Conservation (phyloP, 2,329 filamentous ascomycete genomes). For the Trichoderma sp. region DNA sequence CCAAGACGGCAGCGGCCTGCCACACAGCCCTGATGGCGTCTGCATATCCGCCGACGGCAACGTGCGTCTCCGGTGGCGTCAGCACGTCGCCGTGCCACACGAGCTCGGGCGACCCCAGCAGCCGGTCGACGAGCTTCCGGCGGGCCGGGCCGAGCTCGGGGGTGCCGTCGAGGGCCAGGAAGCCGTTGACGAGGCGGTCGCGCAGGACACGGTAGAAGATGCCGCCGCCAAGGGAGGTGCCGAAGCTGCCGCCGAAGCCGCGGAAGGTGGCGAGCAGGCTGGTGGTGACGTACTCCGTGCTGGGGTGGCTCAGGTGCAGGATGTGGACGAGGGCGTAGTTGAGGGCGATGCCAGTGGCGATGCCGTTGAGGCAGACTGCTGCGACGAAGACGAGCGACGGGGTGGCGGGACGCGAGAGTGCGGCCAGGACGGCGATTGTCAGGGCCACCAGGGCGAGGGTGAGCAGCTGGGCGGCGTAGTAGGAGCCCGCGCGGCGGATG, state of each 20-base stretch:
- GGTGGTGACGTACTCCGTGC: constrained; percentile 71
- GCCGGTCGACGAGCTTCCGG: constrained; percentile 41
- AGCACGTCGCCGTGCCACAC: constrained; percentile 44
- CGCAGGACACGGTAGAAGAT: constrained; percentile 64
- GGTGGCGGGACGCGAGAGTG: constrained; percentile 44
- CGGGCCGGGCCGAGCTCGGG: constrained; percentile 33
- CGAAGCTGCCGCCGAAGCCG: constrained; percentile 77
- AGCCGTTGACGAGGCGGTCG: constrained; percentile 53
- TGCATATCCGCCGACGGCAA: constrained; percentile 50
- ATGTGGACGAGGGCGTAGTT: constrained; percentile 82
- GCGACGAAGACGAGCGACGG: constrained; percentile 47
- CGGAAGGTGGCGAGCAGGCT: constrained; percentile 76
- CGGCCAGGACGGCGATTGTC: constrained; percentile 55
- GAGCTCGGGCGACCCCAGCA: constrained; percentile 50
- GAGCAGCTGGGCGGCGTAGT: constrained; percentile 62
- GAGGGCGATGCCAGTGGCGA: constrained; percentile 67
- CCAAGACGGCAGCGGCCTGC: constrained; percentile 44
- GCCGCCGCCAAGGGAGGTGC: constrained; percentile 74
- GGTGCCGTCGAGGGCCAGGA: constrained; percentile 45
- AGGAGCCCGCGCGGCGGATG: constrained; percentile 68
- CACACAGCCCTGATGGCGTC: constrained; percentile 46
- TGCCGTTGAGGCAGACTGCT: constrained; percentile 66
- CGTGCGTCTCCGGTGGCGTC: constrained; percentile 37
- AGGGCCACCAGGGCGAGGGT: constrained; percentile 60
- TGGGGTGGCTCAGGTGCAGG: constrained; percentile 64